Conservation (phyloP, 2,329 filamentous ascomycete genomes). For the Paecilomyces variotii region DNA sequence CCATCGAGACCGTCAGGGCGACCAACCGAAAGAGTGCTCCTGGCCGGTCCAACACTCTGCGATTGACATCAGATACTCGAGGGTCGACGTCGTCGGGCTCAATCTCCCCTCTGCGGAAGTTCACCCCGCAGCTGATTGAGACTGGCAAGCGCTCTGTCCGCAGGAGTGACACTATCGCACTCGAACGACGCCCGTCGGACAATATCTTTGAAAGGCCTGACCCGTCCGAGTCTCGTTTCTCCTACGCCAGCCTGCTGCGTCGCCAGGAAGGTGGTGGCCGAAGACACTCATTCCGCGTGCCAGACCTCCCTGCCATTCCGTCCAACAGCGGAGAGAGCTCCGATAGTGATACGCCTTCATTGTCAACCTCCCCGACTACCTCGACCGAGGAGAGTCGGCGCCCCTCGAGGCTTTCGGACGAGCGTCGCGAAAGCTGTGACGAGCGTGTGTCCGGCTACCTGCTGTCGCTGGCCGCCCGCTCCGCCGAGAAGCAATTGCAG, state of each 20-base stretch:
- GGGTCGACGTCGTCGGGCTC: not conserved
- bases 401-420: conserved; percentile 12
- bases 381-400: conserved; percentile 28
- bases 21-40: not conserved
- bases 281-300: conserved; percentile 53
- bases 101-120: conserved; percentile 37
- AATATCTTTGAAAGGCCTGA: conserved; percentile 2
- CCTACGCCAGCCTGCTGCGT: conserved; percentile 34
- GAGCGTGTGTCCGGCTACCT: conserved; percentile 69
- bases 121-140: conserved; percentile 74
- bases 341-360: conserved; percentile 32
- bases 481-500: conserved; percentile 70
- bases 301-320: conserved; percentile 53
- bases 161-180: conserved; percentile 55
- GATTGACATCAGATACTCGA: not conserved
- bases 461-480: conserved; percentile 68
- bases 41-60: not conserved
- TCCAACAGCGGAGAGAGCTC: conserved; percentile 51
- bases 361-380: conserved; percentile 28
- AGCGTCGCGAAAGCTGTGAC: conserved; percentile 55
- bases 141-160: conserved; percentile 65
- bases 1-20: conserved; percentile 1
- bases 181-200: conserved; percentile 42
- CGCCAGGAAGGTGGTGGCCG: conserved; percentile 23
- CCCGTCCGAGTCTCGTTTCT: conserved; percentile 35